phyloP scores from a whole-genome alignment of 139 green algal genomes.

The Asterochloris sp. region DNA sequence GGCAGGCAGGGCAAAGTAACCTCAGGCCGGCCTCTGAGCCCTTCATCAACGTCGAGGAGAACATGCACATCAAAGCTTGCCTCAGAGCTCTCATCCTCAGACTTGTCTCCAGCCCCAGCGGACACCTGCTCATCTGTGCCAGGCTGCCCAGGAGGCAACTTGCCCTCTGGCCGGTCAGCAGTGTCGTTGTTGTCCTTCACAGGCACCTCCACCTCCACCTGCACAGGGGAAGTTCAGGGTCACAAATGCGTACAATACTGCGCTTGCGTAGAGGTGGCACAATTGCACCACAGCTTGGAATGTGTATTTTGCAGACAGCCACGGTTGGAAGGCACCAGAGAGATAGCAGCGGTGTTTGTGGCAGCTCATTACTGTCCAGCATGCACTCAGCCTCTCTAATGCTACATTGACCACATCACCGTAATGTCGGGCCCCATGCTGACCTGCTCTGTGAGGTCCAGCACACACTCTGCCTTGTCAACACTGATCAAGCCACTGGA shows the following conservation, averaged over 20 bases:
- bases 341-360: too few species aligned
- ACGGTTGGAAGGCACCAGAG: too few species aligned
- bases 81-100: neutral
- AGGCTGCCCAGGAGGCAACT: neutral
- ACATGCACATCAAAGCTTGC: neutral
- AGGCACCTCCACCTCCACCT: constrained; percentile 40
- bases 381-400: neutral
- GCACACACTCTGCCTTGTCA: constrained; percentile 55
- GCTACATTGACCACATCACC: too few species aligned
- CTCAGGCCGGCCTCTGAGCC: neutral
- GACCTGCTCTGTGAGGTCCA: constrained; percentile 30
- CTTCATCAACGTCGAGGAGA: neutral
- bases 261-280: too few species aligned
- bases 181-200: constrained; percentile 15
- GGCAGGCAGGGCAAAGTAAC: neutral
- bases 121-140: neutral
- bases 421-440: too few species aligned
- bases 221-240: too few species aligned
- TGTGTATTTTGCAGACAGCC: too few species aligned
- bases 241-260: too few species aligned
- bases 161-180: neutral
- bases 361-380: too few species aligned
- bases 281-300: too few species aligned
- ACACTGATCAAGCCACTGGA: constrained; percentile 66
- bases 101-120: neutral